Base-by-base conservation (phyloP, 2,329 filamentous ascomycete genomes). In the Talaromyces pinophilus region DNA sequence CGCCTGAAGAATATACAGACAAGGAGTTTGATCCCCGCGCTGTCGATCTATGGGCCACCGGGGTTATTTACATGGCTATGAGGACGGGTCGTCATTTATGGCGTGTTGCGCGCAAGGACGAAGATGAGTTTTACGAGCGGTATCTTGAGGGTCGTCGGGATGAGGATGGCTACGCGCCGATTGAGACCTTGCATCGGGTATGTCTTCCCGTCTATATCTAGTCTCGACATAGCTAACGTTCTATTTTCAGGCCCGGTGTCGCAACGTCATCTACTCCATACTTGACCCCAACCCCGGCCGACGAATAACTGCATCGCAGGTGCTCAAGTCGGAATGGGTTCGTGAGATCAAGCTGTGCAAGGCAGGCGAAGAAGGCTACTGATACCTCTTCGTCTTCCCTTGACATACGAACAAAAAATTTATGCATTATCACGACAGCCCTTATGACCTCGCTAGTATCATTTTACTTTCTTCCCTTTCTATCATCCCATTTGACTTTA, bases 11-110 rank as follows among this genome's bases (percentile, higher is more conserved):
- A 78, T 99, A 99, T 74, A 87, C 89, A 1, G 93, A 96, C 76
- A 93, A 90, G 77, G 95, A 99, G 77, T 99, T 99, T 71, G 95
- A 99, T 75, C 95, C 95, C 35, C 87, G 95, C 66, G 94, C 95
- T n/a, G 94, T 99, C 59, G 95, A 99, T 74, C 90, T 98, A 15
- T 99, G 95, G 95, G 95, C 95, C 28, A 97, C 93, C 68, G 95
- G 95, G 76, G 95, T 99, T 62, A 99, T 99, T 67, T 99, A 99
- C 82, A 99, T 99, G 95, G 95, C 95, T 15, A 99, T 99, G 95
- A 87, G 95, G 67, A 98, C 94, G 1, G 95, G 95, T 5, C 87
- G 95, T 63, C 95, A 99, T 79, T 84, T 99, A 8, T 99, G 95
- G 95, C 90, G 93, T 64, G 88, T 97, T n/a, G 95, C 95, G 6